phyloP scores from a whole-genome alignment of 2,329 filamentous ascomycete genomes.

The Cordyceps tenuipes region DNA sequence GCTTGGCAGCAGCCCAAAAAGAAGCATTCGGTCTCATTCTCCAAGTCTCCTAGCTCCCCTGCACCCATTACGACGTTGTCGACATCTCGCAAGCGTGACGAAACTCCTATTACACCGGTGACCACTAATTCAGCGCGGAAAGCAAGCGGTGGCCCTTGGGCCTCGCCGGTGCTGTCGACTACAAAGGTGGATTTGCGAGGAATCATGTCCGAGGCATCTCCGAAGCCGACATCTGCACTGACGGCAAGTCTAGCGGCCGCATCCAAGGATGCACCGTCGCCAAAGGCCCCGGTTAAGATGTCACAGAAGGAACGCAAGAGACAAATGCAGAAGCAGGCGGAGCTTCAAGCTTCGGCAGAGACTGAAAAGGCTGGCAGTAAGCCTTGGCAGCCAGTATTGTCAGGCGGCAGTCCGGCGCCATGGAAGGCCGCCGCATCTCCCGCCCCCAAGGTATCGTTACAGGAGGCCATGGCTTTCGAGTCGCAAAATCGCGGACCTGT shows the following conservation, averaged over 20 bases:
- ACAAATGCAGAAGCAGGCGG: conserved; percentile 60
- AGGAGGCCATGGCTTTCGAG: conserved; percentile 35
- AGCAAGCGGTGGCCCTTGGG: conserved; percentile 41
- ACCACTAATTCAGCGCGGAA: conserved; percentile 4
- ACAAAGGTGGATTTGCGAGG: conserved; percentile 66
- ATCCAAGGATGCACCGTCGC: conserved; percentile 27
- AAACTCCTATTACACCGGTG: not conserved
- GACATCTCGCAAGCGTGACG: not conserved
- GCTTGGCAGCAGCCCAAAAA: conserved; percentile 24
- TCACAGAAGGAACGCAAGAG: conserved; percentile 92
- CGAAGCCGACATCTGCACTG: conserved; percentile 43
- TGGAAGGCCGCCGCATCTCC: conserved; percentile 56
- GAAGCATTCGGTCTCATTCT: conserved; percentile 11
- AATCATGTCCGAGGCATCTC: conserved; percentile 58
- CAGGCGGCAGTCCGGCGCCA: conserved; percentile 40
- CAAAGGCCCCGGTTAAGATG: conserved; percentile 48
- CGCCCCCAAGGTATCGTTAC: conserved; percentile 41
- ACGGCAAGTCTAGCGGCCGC: conserved; percentile 44
- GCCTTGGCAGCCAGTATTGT: conserved; percentile 36
- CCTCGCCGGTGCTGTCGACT: conserved; percentile 41
- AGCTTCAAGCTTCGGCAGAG: conserved; percentile 32
- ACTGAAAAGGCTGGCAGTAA: conserved; percentile 23
- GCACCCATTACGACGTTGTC: not conserved
- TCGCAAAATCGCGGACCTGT: conserved; percentile 21
- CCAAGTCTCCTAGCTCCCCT: conserved; percentile 1